Evolutionary conservation across 2,329 filamentous ascomycete genomes (phyloP), one percentile per base, ranked within the genome.

Genomic region (Tolypocladium capitatum): DNA sequence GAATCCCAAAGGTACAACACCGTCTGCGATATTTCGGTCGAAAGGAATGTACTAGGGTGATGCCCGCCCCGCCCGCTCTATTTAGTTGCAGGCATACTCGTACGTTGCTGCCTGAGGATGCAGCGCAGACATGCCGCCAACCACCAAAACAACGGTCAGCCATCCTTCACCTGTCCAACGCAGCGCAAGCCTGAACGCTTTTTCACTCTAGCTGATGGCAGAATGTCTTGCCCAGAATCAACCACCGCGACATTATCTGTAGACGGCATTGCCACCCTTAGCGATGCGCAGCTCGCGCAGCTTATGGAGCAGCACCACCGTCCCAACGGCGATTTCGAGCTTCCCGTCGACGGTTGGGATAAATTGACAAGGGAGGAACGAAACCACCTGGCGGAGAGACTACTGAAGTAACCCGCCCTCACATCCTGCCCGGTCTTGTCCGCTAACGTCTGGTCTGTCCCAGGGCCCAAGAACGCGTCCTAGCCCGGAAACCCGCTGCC

Each of bases 221-320:
- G 5, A 6, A 47, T 47, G 46, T 9, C 28, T 13, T n/a, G n/a
- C 38, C n/a, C 31, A 43, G 31, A 43, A 28, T 3, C 14, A 20
- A 28, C 14, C 5, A 27, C 31, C 7, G 21, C 31, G 20, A 47
- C 16, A 28, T 18, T 43, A 16, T 30, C 45, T 18, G 41, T 53
- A 2, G 18, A 41, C n/a, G 36, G 52, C 20, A 21, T 56, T 38
- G 34, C 31, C 20, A 28, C 47, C 18, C 35, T 57, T 34, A 51
- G 33, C 47, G 50, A 58, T 48, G 49, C 43, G 27, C 42, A 57
- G 38, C 53, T 57, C 14, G 30, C 13, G 43, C 31, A 51, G 50
- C n/a, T 53, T 56, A 38, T 58, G 32, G 31, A 32, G 36, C 43
- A 48, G 31, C 42, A 56, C 30, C 55, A 49, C 32, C 46, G 20